Conservation (phyloP, 1,139 yeast genomes). For the Arxiozyma bovina region DNA sequence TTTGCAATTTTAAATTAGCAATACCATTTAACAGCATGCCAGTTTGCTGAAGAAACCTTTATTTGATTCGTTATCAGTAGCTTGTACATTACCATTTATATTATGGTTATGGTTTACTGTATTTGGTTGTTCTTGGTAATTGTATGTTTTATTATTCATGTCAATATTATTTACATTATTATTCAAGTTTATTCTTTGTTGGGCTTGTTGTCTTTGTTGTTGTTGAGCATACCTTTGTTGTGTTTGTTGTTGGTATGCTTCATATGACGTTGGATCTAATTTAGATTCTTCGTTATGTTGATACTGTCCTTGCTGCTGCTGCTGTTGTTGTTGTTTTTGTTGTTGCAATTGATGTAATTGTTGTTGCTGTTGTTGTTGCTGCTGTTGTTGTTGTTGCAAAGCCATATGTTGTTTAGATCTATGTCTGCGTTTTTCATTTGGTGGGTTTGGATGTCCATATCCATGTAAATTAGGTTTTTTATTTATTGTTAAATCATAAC, state of each 20-base stretch:
- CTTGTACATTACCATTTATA: conserved; percentile 18
- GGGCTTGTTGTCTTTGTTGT: conserved; percentile 18
- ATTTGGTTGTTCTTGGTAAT: conserved; percentile 23
- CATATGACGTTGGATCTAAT: conserved; percentile 32
- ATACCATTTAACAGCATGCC: conserved; percentile 31
- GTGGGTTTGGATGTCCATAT: conserved; percentile 63
- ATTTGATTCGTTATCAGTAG: conserved; percentile 25
- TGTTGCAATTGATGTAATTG: conserved; percentile 12
- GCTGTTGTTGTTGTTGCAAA: conserved; percentile 22
- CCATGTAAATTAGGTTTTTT: conserved; percentile 78
- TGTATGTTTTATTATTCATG: conserved; percentile 7
- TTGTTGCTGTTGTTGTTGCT: conserved; percentile 21
- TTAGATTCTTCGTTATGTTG: conserved; percentile 11
- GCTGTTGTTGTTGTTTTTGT: conserved; percentile 14
- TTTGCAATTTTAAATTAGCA: background rate
- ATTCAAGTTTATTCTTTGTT: conserved; percentile 2
- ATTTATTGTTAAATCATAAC: conserved; percentile 74
- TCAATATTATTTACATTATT: conserved; percentile 10
- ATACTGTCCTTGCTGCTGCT: conserved; percentile 13
- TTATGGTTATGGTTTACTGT: conserved; percentile 14
- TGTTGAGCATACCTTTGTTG: conserved; percentile 30
- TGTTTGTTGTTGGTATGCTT: conserved; percentile 32
- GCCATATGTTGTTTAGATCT: conserved; percentile 25
- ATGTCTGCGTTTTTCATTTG: conserved; percentile 37
- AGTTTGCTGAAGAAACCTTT: conserved; percentile 35